Percentiles rank a stretch among this genome's conserved stretches.
phyloP scores from a whole-genome alignment of 2,329 filamentous ascomycete species.

The Xylaria sp. region DNA sequence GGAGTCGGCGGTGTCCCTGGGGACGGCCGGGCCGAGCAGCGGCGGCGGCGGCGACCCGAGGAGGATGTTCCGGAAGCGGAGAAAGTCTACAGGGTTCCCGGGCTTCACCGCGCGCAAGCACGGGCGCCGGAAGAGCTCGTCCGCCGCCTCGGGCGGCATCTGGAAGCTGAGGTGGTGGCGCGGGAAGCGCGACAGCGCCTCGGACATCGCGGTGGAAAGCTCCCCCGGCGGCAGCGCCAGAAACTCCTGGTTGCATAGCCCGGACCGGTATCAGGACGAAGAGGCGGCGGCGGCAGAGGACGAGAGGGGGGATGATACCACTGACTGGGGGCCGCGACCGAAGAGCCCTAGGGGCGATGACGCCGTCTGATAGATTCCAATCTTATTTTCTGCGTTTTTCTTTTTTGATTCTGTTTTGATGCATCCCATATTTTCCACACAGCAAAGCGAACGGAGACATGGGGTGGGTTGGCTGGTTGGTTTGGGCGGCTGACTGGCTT shows the following conservation, averaged over 20 bases:
- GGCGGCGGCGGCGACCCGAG: too few species aligned
- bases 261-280: conserved; percentile 4
- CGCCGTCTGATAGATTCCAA: conserved; percentile 30
- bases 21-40: conserved; percentile 25
- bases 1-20: conserved; percentile 32
- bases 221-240: conserved; percentile 24
- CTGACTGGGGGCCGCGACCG: conserved; percentile 4
- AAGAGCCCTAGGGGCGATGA: conserved; percentile 31
- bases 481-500: too few species aligned
- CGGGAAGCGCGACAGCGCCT: conserved; percentile 20
- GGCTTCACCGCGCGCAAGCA: conserved; percentile 58
- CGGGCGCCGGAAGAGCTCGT: conserved; percentile 43
- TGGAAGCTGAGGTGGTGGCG: conserved; percentile 61
- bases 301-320: conserved; percentile 2
- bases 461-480: too few species aligned
- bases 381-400: too few species aligned
- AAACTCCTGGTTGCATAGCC: conserved; percentile 22
- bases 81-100: conserved; percentile 65
- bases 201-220: conserved; percentile 28
- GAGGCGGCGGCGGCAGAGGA: conserved; percentile 12
- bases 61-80: conserved; percentile 46
- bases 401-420: too few species aligned
- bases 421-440: neutral
- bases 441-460: too few species aligned
- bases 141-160: conserved; percentile 51